Conservation (phyloP, 441 rosid genomes). For the Eugenia klotzschiana region DNA sequence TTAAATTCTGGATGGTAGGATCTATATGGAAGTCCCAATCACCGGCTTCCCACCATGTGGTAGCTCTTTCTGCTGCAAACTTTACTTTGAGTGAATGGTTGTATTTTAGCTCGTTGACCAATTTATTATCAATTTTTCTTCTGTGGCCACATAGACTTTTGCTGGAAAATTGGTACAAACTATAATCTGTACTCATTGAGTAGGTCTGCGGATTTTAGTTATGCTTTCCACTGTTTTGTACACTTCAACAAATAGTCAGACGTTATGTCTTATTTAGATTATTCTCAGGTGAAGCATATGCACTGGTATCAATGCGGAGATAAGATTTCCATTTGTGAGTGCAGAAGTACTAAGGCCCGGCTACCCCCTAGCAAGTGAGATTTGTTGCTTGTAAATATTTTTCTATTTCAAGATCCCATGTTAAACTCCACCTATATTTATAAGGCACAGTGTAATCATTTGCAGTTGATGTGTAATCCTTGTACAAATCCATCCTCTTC, state of each 20-base stretch:
- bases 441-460: neutral
- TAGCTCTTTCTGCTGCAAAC: neutral
- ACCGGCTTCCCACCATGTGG: neutral
- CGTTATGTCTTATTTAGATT: slow-evolving; percentile 1
- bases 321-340: slow-evolving; percentile 69
- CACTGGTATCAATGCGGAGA: slow-evolving; percentile 72
- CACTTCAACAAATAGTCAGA: neutral
- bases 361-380: slow-evolving; percentile 93
- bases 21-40: neutral
- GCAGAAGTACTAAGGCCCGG: slow-evolving; percentile 77
- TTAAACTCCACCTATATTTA: neutral
- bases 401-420: neutral
- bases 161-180: neutral
- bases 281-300: slow-evolving; percentile 78
- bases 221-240: neutral
- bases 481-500: neutral
- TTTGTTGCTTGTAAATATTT: neutral
- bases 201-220: neutral
- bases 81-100: neutral
- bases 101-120: neutral
- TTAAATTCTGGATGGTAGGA: neutral
- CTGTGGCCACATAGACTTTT: neutral
- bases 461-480: neutral
- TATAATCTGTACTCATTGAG: neutral
- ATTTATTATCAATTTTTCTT: neutral